Percentiles rank a stretch among this genome's conserved stretches.
Conservation (phyloP, 495 filamentous ascomycete species). For the Saxophila tyrrhenica region DNA sequence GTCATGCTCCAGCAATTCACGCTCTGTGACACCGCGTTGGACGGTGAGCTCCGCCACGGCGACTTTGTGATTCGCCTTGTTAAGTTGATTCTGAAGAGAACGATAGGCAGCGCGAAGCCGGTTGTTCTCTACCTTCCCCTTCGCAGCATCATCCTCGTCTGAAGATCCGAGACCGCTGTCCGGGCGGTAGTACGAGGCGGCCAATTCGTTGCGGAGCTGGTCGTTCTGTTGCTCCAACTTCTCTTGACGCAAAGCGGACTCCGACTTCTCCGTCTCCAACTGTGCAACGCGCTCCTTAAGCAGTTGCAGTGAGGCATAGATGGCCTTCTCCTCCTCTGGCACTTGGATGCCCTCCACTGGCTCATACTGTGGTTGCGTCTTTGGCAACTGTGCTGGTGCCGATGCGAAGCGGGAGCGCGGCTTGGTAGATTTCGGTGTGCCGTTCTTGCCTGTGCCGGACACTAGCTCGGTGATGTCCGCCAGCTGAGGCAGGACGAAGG, state of each 20-base stretch:
- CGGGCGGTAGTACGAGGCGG: constrained; percentile 34
- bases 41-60: constrained; percentile 49
- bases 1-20: constrained; percentile 54
- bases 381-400: constrained; percentile 8
- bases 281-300: constrained; percentile 55
- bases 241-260: constrained; percentile 44
- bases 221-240: constrained; percentile 48
- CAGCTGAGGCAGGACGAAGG: constrained; percentile 55
- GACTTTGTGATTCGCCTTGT: constrained; percentile 46
- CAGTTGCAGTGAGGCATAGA: constrained; percentile 55
- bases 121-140: constrained; percentile 41
- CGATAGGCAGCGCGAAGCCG: constrained; percentile 52
- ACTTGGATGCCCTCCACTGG: constrained; percentile 51
- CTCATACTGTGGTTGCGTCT: constrained; percentile 21
- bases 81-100: constrained; percentile 46
- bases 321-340: constrained; percentile 56
- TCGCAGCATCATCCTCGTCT: constrained; percentile 30
- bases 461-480: constrained; percentile 63
- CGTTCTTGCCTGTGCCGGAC: constrained; percentile 55
- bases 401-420: constrained; percentile 48
- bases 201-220: constrained; percentile 38
- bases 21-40: constrained; percentile 50
- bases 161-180: constrained; percentile 34
- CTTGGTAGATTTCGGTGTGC: constrained; percentile 44
- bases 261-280: constrained; percentile 49